Evolutionary conservation across 2,329 filamentous ascomycete genomes (phyloP).

Genomic region (Colletotrichum godetiae): DNA sequence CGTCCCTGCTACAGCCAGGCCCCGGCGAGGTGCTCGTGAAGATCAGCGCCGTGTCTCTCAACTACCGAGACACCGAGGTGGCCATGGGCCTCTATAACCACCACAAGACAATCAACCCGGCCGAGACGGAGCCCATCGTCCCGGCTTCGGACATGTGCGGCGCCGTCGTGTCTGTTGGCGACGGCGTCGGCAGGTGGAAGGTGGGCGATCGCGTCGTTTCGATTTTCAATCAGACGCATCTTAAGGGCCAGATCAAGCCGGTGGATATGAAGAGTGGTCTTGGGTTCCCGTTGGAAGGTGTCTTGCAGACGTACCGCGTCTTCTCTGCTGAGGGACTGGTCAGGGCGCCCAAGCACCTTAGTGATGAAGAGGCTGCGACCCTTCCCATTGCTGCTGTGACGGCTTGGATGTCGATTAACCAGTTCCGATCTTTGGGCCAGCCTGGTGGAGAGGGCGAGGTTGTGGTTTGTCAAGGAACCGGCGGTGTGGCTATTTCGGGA

Average conservation of each 20-base stretch:
- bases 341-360: conserved; percentile 65
- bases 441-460: conserved; percentile 57
- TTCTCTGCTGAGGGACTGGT: conserved; percentile 69
- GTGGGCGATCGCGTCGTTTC: conserved; percentile 74
- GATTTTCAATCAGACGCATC: conserved; percentile 69
- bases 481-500: conserved; percentile 63
- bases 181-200: conserved; percentile 56
- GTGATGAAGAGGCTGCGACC: conserved; percentile 68
- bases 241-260: conserved; percentile 69
- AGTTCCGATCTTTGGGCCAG: conserved; percentile 65
- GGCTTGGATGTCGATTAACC: conserved; percentile 74
- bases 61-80: conserved; percentile 66
- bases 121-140: conserved; percentile 58
- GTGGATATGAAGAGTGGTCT: conserved; percentile 67
- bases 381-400: conserved; percentile 72
- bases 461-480: conserved; percentile 66
- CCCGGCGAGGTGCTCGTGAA: conserved; percentile 64
- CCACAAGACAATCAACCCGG: conserved; percentile 62
- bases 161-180: conserved; percentile 60
- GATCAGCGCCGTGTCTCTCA: conserved; percentile 59
- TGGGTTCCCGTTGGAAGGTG: conserved; percentile 69
- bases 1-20: conserved; percentile 58
- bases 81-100: conserved; percentile 75
- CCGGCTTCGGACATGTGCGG: conserved; percentile 80
- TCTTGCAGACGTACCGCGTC: conserved; percentile 68